phyloP scores from a whole-genome alignment of 2,329 filamentous ascomycete species.

The Zymoseptoria brevis region DNA sequence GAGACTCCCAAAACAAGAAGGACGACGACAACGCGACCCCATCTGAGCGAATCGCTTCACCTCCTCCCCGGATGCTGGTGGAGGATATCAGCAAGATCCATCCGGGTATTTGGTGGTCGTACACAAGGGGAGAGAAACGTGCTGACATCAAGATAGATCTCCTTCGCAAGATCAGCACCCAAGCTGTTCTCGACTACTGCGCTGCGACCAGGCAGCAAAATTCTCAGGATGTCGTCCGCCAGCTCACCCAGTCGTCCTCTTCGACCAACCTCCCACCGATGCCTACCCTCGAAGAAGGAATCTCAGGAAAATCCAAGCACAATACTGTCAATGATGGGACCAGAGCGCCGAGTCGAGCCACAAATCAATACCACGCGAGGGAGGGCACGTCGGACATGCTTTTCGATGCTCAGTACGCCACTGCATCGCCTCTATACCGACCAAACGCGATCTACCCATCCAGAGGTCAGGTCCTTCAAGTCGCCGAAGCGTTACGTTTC shows the following conservation, averaged over 20 bases:
- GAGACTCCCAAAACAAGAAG: not conserved
- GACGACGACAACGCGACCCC: not conserved
- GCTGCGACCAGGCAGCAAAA: not conserved
- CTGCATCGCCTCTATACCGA: no score
- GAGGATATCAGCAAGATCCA: slow-evolving; percentile 2
- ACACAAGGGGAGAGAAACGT: not conserved
- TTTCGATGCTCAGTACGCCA: not conserved
- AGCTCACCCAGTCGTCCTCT: not conserved
- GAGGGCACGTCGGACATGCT: no score
- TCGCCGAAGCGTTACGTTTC: not conserved
- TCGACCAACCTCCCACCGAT: not conserved
- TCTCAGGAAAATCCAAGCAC: not conserved
- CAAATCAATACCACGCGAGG: not conserved
- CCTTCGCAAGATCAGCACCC: not conserved
- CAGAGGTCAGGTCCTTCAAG: not conserved
- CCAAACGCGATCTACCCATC: not conserved
- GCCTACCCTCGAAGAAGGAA: not conserved
- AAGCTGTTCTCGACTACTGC: not conserved
- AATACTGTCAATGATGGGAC: not conserved
- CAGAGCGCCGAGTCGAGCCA: not conserved
- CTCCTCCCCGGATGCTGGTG: not conserved
- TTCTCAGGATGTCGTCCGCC: not conserved
- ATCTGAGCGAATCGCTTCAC: not conserved
- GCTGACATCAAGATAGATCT: not conserved
- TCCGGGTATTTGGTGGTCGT: not conserved